Evolutionary conservation across 768 basidiomycete genomes (phyloP), one percentile per base, ranked within the genome.

Genomic region (Rhodotorula sphaerocarpa): DNA sequence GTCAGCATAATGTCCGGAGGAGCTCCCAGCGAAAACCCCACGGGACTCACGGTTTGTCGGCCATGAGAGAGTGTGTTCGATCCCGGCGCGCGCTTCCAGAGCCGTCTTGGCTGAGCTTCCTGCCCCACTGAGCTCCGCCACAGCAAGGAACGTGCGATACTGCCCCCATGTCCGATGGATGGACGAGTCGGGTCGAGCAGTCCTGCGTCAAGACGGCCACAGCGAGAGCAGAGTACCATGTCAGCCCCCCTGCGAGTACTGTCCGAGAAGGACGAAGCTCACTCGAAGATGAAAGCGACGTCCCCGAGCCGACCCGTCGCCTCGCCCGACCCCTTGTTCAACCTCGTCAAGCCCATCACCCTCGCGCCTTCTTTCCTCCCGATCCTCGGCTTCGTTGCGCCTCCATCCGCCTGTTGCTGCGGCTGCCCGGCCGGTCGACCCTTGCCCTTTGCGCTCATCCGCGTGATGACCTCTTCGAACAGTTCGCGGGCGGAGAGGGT

Each of bases 201-300:
- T 28, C 33, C 59, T 60, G 51, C 43, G 23, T 5, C 14, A 31
- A 39, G 15, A 5, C 3, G 1, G 5, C 3, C 27, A 31, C 16
- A 6, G 25, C 16, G 25, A 27, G 31, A 20, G 33, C 41, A 9
- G 5, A n/a, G n/a, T n/a, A n/a, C n/a, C n/a, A n/a, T n/a, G n/a
- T n/a, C n/a, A n/a, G n/a, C n/a, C n/a, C n/a, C n/a, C n/a, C n/a
- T n/a, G n/a, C n/a, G n/a, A n/a, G n/a, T n/a, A n/a, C n/a, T n/a
- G n/a, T 16, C 27, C 7, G 14, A 15, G 27, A 3, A 23, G 20
- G 11, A 16, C 4, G 28, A 54, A n/a, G n/a, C 59, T 23, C 46
- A 61, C 60, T 61, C 54, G 52, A 25, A 61, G 34, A 55, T 43
- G 21, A n/a, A 55, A 2, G 54, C 60, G 14, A 45, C 42, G 16